Conservation (phyloP, 345 rosid species). For the Isatis tinctoria region DNA sequence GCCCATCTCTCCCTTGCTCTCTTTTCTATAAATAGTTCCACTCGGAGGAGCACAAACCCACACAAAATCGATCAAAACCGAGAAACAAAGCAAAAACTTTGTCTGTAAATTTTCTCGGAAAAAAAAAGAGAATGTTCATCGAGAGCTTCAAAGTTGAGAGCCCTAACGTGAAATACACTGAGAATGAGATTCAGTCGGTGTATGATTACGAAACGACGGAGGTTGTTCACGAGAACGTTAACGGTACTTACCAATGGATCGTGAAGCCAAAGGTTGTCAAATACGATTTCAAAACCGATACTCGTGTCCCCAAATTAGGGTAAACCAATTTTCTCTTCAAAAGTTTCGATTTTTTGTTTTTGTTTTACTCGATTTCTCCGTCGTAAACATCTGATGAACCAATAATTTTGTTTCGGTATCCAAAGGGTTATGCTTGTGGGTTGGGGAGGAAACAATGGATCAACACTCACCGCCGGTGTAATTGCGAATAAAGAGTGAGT, state of each 20-base stretch:
- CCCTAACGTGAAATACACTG: slow-evolving; percentile 79
- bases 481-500: slow-evolving; percentile 93
- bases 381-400: not conserved
- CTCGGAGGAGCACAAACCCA: not conserved
- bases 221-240: slow-evolving; percentile 75
- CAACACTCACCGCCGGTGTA: slow-evolving; percentile 83
- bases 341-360: not conserved
- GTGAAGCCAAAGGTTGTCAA: slow-evolving; percentile 84
- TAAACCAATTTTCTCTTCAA: not conserved
- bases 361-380: not conserved
- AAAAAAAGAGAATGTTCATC: slow-evolving; percentile 49
- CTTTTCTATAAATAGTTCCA: not conserved
- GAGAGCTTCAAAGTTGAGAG: slow-evolving; percentile 87
- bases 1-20: not conserved
- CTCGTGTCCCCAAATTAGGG: slow-evolving; percentile 90
- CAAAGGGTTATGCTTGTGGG: slow-evolving; percentile 95
- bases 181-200: slow-evolving; percentile 72
- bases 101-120: not conserved
- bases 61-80: not conserved
- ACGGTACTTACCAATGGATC: slow-evolving; percentile 85
- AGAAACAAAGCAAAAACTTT: not conserved
- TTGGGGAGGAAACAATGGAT: slow-evolving; percentile 99
- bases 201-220: slow-evolving; percentile 91
- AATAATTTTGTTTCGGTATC: not conserved
- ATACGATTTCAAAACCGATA: slow-evolving; percentile 86